phyloP scores from a whole-genome alignment of 2,329 filamentous ascomycete genomes.

The Verticillium tricorpus region DNA sequence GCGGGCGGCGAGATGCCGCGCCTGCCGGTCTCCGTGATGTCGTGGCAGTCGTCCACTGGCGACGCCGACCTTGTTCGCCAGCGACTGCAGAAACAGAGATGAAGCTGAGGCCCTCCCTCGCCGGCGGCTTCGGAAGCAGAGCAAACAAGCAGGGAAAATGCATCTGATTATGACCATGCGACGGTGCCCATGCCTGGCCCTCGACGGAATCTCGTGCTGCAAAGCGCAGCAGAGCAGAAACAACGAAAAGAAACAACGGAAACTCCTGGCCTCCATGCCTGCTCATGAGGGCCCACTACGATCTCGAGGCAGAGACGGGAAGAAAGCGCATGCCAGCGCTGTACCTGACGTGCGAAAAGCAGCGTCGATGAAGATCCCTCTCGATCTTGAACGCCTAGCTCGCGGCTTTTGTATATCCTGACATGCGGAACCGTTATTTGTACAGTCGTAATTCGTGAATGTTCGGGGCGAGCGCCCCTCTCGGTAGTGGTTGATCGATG shows the following conservation, averaged over 20 bases:
- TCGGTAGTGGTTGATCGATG: neutral
- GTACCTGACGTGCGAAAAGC: neutral
- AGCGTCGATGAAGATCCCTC: neutral
- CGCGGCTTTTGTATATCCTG: neutral
- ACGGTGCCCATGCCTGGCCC: too few species aligned
- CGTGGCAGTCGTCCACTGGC: too few species aligned
- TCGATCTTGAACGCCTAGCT: neutral
- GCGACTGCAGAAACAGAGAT: too few species aligned
- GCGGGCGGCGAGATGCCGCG: too few species aligned
- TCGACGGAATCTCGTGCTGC: too few species aligned
- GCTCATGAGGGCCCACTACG: neutral
- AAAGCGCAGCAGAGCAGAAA: neutral
- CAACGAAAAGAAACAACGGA: neutral
- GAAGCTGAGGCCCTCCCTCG: too few species aligned
- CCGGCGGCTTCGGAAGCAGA: too few species aligned
- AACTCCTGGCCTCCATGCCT: neutral
- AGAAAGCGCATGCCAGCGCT: neutral
- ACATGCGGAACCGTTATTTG: neutral
- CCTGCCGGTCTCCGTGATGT: too few species aligned
- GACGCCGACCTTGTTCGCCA: too few species aligned
- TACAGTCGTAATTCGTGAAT: neutral
- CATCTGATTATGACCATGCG: too few species aligned
- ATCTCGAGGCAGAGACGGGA: neutral
- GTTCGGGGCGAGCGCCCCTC: neutral
- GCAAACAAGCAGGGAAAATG: too few species aligned